Evolutionary conservation across 495 filamentous ascomycete genomes (phyloP), one percentile per base, ranked within the genome.

Genomic region (Aspergillus sclerotiicarbonarius): DNA sequence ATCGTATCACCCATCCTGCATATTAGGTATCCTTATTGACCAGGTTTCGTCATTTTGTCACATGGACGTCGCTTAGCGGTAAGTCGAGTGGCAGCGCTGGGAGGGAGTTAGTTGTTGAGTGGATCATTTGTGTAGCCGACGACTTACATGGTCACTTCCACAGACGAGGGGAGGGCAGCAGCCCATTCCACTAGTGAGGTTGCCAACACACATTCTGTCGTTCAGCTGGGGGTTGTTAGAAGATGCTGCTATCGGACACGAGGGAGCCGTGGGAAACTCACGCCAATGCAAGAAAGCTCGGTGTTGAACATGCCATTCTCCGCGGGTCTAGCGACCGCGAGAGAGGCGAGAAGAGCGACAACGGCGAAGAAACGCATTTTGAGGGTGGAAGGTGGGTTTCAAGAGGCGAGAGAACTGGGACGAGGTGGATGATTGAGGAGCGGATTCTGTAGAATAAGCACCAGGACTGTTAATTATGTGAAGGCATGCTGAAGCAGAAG

Each of bases 111-210:
- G n/a, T n/a, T n/a, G n/a, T n/a, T n/a, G n/a, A n/a, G n/a, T n/a
- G n/a, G n/a, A n/a, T n/a, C n/a, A n/a, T n/a, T n/a, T n/a, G n/a
- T n/a, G n/a, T n/a, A n/a, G n/a, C n/a, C n/a, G n/a, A 18, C 9
- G 16, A 50, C 47, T 50, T 18, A 50, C 47, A 29, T 50, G 47
- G 18, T 50, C 47, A 16, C 21, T 25, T 8, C 47, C 47, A 25
- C 47, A 50, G 13, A 6, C 7, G 25, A 50, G 31, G 47, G 47
- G 47, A n/a, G 25, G 25, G 13, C 47, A 50, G 29, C 47, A 50
- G 47, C 47, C 47, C 47, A 50, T 50, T 15, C 47, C 47, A 25
- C 47, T 50, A 10, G 47, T 50, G 13, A 31, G n/a, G 47, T 50
- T 50, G 20, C 25, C 13, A 25, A 50, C n/a, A 13, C 47, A 50